These are phyloP conservation scores for Stevia rebaudiana DNA, from an alignment of 140 eudicot genomes.

Conservation along the genomic window DNA sequence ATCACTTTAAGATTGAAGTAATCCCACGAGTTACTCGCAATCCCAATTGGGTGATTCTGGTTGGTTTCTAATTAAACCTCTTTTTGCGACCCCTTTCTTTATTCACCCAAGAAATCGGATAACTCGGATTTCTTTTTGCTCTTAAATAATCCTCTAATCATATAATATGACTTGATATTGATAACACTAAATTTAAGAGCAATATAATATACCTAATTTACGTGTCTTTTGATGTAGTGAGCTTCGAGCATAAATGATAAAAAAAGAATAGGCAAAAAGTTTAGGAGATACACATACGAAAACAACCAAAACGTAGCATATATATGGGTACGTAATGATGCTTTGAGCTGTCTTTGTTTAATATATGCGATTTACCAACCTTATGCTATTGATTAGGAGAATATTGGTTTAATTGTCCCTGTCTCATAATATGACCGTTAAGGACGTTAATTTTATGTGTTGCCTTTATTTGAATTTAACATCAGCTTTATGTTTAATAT, in stretches of 20 bases:
- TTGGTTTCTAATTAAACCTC: too few relatives aligned
- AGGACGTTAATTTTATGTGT: slow-evolving; percentile 28
- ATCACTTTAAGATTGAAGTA: too few relatives aligned
- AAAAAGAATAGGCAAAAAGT: not conserved
- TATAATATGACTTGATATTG: too few relatives aligned
- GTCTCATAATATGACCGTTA: slow-evolving; percentile 30
- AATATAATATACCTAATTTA: not conserved
- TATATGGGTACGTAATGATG: slow-evolving; percentile 2
- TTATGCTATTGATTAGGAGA: slow-evolving; percentile 14
- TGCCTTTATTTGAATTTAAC: slow-evolving; percentile 27
- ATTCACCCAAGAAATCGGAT: too few relatives aligned
- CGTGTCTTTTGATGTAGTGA: slow-evolving; percentile 1
- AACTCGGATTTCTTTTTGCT: too few relatives aligned
- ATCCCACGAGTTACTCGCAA: too few relatives aligned
- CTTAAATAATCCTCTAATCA: too few relatives aligned
- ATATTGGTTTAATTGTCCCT: slow-evolving; percentile 25
- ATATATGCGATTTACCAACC: slow-evolving; percentile 15
- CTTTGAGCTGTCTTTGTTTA: slow-evolving; percentile 15
- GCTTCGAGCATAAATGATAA: not conserved
- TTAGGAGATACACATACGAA: not conserved
- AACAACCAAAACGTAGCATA: slow-evolving; percentile 6
- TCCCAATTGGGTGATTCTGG: too few relatives aligned
- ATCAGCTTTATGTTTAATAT: slow-evolving; percentile 24
- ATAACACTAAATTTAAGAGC: too few relatives aligned
- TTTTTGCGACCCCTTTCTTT: too few relatives aligned